Conservation (phyloP, 129 eudicot genomes). For the Flaveria sonorensis region DNA sequence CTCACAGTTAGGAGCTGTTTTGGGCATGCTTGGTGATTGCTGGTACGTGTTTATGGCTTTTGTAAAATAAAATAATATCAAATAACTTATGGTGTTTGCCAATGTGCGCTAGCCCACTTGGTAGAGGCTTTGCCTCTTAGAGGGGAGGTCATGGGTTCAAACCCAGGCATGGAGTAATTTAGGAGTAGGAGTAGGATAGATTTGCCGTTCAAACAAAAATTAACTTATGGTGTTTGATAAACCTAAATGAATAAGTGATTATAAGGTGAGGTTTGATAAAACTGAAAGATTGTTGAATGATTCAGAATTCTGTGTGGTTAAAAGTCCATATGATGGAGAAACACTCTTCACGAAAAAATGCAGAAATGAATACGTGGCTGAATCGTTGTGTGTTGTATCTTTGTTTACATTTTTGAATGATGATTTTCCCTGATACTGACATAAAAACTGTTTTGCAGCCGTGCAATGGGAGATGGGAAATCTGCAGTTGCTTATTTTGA, state of each 20-base stretch:
- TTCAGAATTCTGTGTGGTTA: background rate
- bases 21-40: constrained; percentile 97
- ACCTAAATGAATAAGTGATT: background rate
- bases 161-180: too few relatives aligned
- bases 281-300: background rate
- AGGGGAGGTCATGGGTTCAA: too few relatives aligned
- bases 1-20: constrained; percentile 91
- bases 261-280: background rate
- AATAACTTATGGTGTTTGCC: background rate
- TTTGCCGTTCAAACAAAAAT: too few relatives aligned
- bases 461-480: constrained; percentile 73
- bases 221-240: background rate
- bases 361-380: background rate
- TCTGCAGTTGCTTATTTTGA: constrained; percentile 82
- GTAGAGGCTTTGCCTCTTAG: too few relatives aligned
- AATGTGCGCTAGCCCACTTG: too few relatives aligned
- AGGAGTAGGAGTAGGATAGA: too few relatives aligned
- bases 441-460: constrained; percentile 46
- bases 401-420: background rate
- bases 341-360: background rate
- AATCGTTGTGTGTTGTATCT: background rate
- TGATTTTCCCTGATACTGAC: background rate
- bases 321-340: background rate
- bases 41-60: constrained; percentile 49
- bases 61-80: background rate